These are phyloP conservation scores for Daldinia sp. DNA, from an alignment of 2,329 filamentous ascomycete species.

Conservation along the genomic window DNA sequence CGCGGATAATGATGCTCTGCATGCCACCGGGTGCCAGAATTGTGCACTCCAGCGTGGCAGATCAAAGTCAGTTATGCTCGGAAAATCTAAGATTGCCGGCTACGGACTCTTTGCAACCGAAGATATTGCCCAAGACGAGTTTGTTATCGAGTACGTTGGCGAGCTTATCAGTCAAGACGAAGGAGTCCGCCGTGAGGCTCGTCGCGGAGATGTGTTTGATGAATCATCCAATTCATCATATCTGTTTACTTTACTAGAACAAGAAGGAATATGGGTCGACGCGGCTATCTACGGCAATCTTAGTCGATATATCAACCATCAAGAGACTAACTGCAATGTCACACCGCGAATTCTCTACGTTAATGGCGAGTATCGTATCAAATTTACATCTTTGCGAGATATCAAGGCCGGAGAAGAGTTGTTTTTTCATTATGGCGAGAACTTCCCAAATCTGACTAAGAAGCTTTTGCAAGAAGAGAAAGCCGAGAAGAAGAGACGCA, in stretches of 20 bases:
- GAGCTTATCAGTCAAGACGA: conserved; percentile 77
- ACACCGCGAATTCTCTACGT: conserved; percentile 73
- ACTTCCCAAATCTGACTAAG: conserved; percentile 69
- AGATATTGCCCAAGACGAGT: conserved; percentile 72
- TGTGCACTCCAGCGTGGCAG: conserved; percentile 74
- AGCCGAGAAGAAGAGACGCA: conserved; percentile 45
- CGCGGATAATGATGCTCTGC: conserved; percentile 64
- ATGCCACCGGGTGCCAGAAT: conserved; percentile 73
- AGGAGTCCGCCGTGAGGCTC: conserved; percentile 71
- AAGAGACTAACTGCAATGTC: conserved; percentile 66
- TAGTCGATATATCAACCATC: conserved; percentile 85
- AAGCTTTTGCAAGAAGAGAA: conserved; percentile 57
- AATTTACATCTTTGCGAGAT: conserved; percentile 72
- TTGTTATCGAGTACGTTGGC: conserved; percentile 81
- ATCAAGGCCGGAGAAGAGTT: conserved; percentile 79
- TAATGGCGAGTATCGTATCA: conserved; percentile 79
- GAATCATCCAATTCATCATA: conserved; percentile 72
- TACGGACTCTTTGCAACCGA: conserved; percentile 80
- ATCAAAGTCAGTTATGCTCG: conserved; percentile 71
- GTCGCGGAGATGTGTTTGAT: conserved; percentile 68
- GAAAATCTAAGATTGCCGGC: conserved; percentile 74
- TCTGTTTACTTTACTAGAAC: conserved; percentile 66
- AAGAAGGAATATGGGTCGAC: conserved; percentile 74
- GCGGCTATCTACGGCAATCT: conserved; percentile 81
- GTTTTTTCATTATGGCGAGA: conserved; percentile 81